Conservation (phyloP, 352 stramenopile genomes). For the Pythium folliculosum region DNA sequence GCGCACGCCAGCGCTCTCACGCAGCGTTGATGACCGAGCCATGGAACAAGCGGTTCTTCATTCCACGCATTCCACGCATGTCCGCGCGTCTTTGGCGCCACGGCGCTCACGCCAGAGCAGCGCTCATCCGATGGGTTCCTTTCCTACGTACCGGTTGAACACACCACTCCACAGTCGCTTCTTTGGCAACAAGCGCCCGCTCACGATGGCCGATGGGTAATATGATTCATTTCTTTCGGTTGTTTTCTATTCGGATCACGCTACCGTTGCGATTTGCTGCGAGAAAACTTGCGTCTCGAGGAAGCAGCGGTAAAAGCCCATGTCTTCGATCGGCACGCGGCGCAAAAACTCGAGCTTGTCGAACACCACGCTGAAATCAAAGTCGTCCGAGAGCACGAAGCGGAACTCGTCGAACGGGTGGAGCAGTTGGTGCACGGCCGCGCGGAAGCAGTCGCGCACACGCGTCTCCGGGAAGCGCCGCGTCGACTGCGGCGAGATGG, state of each 20-base stretch:
- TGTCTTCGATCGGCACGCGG: slow-evolving; percentile 49
- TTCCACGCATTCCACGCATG: slow-evolving; percentile 8
- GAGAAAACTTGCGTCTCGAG: slow-evolving; percentile 88
- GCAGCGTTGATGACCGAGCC: background rate
- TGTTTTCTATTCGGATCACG: slow-evolving; percentile 20
- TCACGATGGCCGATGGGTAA: too few species aligned
- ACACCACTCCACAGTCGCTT: background rate
- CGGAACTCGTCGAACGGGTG: slow-evolving; percentile 73
- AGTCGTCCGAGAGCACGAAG: slow-evolving; percentile 86
- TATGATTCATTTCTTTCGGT: slow-evolving; percentile 11
- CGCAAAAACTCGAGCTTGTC: slow-evolving; percentile 72
- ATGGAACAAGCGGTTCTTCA: background rate
- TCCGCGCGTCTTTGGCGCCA: background rate
- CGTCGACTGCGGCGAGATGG: slow-evolving; percentile 28
- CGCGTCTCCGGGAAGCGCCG: slow-evolving; percentile 55
- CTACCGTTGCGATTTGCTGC: slow-evolving; percentile 75
- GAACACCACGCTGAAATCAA: slow-evolving; percentile 87
- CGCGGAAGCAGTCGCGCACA: slow-evolving; percentile 62
- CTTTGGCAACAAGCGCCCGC: too few species aligned
- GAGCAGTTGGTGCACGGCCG: slow-evolving; percentile 52
- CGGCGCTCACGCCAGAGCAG: background rate
- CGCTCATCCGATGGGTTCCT: background rate
- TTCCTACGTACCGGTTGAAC: background rate
- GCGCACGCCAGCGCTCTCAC: slow-evolving; percentile 3
- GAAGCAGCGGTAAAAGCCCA: slow-evolving; percentile 76